Evolutionary conservation across 352 stramenopile genomes (phyloP), one percentile per base, ranked within the genome.

Genomic region (Stephanocyclus meneghinianus): DNA sequence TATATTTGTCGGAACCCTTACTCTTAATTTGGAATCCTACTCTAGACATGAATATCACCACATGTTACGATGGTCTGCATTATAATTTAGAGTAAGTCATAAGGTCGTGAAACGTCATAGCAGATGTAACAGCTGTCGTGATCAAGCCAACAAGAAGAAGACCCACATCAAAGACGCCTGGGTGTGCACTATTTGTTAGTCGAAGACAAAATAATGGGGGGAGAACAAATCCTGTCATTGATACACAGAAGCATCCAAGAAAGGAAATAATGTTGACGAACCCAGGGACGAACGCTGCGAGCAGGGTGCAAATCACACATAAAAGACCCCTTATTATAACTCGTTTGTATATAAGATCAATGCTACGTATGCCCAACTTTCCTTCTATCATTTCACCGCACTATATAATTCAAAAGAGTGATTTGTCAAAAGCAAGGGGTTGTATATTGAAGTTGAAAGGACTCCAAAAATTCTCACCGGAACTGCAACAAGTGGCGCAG

Each of bases 201-300:
- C 66, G 68, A 37, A 78, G 65, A 11, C 69, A 78, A 74, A 78
- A 83, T 40, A 86, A 61, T 18, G 87, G 82, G 45, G 87, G 87
- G 26, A 91, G n/a, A 50, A 83, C 67, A 69, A 92, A 91, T 35
- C 81, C 74, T 1, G 87, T 66, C 29, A 91, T 76, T 63, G 83
- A 81, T 18, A 91, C 85, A 59, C 70, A 88, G 48, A 86, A 91
- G 50, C 78, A 88, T 40, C 87, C 87, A 48, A 91, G 85, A 71
- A 92, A 87, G 13, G 76, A 83, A 11, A 92, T 61, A 16, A 91
- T 57, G 57, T 81, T 56, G 0, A 92, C 86, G 83, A 92, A 92
- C 18, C 76, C 77, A 42, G 87, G 85, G 18, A 88, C 73, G 82
- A 50, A 83, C n/a, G 59, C 77, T 29, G 48, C 72, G 74, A 79